These are phyloP conservation scores for Suillus bovinus DNA, from an alignment of 768 basidiomycete genomes.

Conservation along the genomic window DNA sequence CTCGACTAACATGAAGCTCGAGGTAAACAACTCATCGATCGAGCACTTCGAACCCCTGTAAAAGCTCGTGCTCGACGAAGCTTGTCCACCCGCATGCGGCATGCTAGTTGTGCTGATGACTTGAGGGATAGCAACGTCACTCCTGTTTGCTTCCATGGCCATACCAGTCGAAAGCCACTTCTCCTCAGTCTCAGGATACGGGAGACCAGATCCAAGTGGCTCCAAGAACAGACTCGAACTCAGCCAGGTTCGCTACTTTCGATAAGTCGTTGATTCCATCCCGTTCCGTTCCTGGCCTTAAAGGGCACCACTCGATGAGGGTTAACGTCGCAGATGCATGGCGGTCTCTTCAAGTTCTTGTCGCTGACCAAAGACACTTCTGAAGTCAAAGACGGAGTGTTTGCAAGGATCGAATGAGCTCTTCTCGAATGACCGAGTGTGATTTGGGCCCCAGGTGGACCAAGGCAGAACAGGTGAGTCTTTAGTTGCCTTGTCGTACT, in stretches of 20 bases:
- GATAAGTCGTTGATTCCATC: neutral
- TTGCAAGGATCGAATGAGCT: neutral
- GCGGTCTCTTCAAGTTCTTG: neutral
- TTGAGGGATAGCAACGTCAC: neutral
- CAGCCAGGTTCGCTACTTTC: neutral
- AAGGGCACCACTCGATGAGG: neutral
- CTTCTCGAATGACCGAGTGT: neutral
- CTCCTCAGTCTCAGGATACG: neutral
- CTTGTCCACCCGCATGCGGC: neutral
- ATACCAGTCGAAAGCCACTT: neutral
- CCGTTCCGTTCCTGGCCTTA: neutral
- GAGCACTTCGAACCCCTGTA: neutral
- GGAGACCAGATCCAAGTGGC: neutral
- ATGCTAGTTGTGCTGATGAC: neutral
- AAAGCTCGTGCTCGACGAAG: neutral
- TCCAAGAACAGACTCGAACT: neutral
- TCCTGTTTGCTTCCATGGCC: neutral
- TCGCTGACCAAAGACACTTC: neutral
- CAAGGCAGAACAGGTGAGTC: neutral
- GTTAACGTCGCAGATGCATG: constrained; percentile 1
- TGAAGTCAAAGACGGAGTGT: neutral
- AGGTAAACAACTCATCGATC: neutral
- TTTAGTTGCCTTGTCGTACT: neutral
- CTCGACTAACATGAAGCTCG: neutral
- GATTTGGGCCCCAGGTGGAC: neutral